A percentile compares a stretch with the other conserved stretches of the same genome.
phyloP scores from a whole-genome alignment of 805 yeast species.

The Lachancea nothofagi region DNA sequence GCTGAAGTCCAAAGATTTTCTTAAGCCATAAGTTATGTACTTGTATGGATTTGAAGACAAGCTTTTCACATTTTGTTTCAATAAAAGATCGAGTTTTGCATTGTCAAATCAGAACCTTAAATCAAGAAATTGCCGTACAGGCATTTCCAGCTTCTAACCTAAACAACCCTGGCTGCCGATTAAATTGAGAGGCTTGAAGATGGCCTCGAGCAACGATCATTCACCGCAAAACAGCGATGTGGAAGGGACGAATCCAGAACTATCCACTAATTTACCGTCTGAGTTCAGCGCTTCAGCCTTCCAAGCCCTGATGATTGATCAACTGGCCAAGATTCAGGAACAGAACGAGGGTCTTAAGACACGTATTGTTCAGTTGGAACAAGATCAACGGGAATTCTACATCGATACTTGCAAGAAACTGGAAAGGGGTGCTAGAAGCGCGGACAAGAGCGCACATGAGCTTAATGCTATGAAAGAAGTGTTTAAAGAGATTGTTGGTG shows the following conservation, averaged over 20 bases:
- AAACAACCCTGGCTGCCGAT: no score
- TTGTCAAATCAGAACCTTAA: no score
- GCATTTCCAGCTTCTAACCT: no score
- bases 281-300: conserved; percentile 6
- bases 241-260: no score
- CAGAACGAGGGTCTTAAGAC: conserved; percentile 17
- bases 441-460: conserved; percentile 17
- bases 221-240: no score
- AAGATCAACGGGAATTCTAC: conserved; percentile 24
- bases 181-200: not conserved
- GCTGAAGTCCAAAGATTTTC: no score
- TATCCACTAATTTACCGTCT: not conserved
- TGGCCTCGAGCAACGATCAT: not conserved
- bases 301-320: conserved; percentile 19
- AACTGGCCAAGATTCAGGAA: conserved; percentile 20
- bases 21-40: no score
- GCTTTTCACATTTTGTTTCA: no score
- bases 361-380: conserved; percentile 16
- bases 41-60: no score
- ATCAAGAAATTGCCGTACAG: no score
- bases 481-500: conserved; percentile 26
- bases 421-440: conserved; percentile 18
- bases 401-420: conserved; percentile 14
- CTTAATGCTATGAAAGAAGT: conserved; percentile 20
- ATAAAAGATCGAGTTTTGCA: no score